phyloP scores from a whole-genome alignment of 2,329 filamentous ascomycete genomes.

The Penicillium crustosum region DNA sequence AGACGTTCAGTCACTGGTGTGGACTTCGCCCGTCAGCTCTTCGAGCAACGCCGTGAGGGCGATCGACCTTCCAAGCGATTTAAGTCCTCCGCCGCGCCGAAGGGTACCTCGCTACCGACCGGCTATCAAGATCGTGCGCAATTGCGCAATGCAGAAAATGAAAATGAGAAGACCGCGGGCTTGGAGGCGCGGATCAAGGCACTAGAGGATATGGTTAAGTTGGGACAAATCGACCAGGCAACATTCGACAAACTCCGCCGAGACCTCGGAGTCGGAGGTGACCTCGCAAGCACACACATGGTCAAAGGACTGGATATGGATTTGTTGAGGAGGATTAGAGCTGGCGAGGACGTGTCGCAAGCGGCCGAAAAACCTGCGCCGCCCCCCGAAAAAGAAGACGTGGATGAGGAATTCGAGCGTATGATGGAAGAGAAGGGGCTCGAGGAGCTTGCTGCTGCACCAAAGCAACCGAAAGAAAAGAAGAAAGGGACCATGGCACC shows the following conservation, averaged over 20 bases:
- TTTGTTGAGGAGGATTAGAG: constrained; percentile 52
- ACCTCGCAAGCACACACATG: constrained; percentile 76
- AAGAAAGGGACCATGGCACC: constrained; percentile 54
- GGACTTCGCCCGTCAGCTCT: constrained; percentile 81
- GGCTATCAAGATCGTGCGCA: constrained; percentile 84
- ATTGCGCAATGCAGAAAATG: constrained; percentile 56
- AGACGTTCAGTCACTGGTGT: constrained; percentile 66
- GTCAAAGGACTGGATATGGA: constrained; percentile 91
- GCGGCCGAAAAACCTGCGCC: constrained; percentile 27
- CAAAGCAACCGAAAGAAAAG: constrained; percentile 42
- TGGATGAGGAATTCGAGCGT: constrained; percentile 62
- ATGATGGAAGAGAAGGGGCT: constrained; percentile 41
- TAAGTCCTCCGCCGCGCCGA: constrained; percentile 72
- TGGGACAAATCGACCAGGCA: constrained; percentile 76
- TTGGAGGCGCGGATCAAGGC: constrained; percentile 68
- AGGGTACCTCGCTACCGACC: constrained; percentile 73
- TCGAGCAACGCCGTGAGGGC: constrained; percentile 64
- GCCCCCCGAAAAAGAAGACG: constrained; percentile 42
- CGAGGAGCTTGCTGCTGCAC: constrained; percentile 31
- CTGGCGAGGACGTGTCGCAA: constrained; percentile 56
- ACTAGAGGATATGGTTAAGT: constrained; percentile 76
- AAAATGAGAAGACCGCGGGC: constrained; percentile 54
- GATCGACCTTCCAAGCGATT: constrained; percentile 67
- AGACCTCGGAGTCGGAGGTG: constrained; percentile 75
- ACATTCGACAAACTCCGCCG: constrained; percentile 74